Evolutionary conservation across 1,284 basidiomycete species (phyloP).

Genomic region (Apiotrichum laibachii): DNA sequence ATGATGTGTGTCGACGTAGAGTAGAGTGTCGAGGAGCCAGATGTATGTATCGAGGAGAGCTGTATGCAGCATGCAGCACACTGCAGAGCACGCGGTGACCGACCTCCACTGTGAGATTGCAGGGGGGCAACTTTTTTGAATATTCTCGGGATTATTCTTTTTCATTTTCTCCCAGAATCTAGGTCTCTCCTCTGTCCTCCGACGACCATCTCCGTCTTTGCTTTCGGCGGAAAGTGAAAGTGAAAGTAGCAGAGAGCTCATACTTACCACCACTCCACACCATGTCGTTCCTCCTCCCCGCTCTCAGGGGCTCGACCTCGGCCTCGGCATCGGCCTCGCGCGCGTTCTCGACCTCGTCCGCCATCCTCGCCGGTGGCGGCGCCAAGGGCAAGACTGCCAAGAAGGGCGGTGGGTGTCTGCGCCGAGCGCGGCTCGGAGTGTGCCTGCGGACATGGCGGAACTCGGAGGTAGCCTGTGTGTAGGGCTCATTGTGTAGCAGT

Average conservation of each 20-base stretch:
- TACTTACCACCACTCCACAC: not conserved
- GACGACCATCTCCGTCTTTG: too few species aligned
- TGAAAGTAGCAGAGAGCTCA: not conserved
- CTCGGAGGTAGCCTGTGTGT: not conserved
- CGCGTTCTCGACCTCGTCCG: conserved; percentile 21
- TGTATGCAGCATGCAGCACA: not conserved
- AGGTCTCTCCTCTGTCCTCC: not conserved
- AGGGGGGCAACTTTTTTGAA: conserved; percentile 19
- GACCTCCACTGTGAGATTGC: conserved; percentile 11
- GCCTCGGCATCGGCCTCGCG: conserved; percentile 21
- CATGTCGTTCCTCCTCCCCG: conserved; percentile 19
- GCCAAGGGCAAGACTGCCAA: not conserved
- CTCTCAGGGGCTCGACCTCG: conserved; percentile 6
- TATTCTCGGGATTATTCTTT: conserved; percentile 12
- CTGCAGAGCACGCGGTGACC: not conserved
- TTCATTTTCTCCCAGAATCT: conserved; percentile 13
- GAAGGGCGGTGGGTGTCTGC: not conserved
- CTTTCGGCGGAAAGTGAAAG: not conserved
- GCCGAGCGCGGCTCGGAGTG: not conserved
- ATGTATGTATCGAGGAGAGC: not conserved
- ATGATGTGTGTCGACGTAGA: conserved; percentile 2
- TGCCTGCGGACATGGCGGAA: too few species aligned
- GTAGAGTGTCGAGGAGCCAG: not conserved
- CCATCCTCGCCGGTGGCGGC: conserved; percentile 11
- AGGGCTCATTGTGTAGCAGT: too few species aligned